Conservation (phyloP, 148 eudicot genomes). For the Chenopodium quinoa region DNA sequence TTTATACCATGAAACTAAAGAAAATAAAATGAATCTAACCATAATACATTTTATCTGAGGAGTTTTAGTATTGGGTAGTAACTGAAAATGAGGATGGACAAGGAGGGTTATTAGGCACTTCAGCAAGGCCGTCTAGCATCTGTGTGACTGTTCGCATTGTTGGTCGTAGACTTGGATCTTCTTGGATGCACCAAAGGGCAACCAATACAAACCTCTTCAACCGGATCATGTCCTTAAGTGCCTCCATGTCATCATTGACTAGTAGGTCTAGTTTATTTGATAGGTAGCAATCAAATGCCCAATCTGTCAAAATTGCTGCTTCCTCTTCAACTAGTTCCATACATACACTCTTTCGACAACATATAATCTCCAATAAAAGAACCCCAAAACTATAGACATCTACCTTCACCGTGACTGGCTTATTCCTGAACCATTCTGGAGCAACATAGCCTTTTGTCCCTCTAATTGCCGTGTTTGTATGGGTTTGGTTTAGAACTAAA, state of each 20-base stretch:
- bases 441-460: conserved; percentile 74
- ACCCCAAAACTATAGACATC: conserved; percentile 61
- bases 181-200: conserved; percentile 52
- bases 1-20: no score
- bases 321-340: conserved; percentile 8
- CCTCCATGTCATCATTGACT: conserved; percentile 21
- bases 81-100: conserved; percentile 27
- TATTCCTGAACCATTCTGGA: conserved; percentile 68
- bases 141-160: conserved; percentile 37
- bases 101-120: conserved; percentile 33
- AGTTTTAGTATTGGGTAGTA: background rate
- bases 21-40: background rate
- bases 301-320: conserved; percentile 33
- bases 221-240: conserved; percentile 1
- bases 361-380: conserved; percentile 41
- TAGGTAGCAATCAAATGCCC: conserved; percentile 44
- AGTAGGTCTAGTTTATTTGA: conserved; percentile 17
- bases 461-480: conserved; percentile 45
- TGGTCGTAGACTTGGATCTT: conserved; percentile 44
- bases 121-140: conserved; percentile 41
- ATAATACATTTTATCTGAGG: background rate
- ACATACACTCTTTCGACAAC: conserved; percentile 26
- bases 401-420: conserved; percentile 41
- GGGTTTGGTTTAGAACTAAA: conserved; percentile 42
- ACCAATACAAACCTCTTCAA: conserved; percentile 26